Evolutionary conservation across 805 yeast genomes (phyloP).

Genomic region (Candida awuae): DNA sequence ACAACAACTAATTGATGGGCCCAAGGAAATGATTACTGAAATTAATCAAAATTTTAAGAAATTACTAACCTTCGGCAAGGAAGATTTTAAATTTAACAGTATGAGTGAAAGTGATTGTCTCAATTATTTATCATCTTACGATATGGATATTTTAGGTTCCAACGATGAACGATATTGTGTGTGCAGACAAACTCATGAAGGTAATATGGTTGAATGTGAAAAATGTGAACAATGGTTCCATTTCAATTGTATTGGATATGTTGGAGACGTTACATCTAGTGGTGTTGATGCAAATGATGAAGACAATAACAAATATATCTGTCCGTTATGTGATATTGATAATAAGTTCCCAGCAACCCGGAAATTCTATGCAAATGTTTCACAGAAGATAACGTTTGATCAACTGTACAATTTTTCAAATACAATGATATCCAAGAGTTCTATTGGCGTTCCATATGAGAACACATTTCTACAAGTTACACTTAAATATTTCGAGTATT

Average conservation of each 20-base stretch:
- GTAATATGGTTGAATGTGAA: conserved; percentile 66
- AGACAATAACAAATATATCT: conserved; percentile 35
- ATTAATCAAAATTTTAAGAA: conserved; percentile 6
- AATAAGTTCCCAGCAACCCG: conserved; percentile 16
- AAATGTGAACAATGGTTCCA: conserved; percentile 69
- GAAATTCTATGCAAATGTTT: conserved; percentile 8
- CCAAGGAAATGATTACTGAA: background rate
- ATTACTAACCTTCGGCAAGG: conserved; percentile 6
- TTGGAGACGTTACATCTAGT: no score
- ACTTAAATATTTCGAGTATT: background rate
- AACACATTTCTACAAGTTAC: conserved; percentile 2
- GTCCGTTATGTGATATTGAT: conserved; percentile 46
- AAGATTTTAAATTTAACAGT: conserved; percentile 8
- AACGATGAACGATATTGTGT: conserved; percentile 38
- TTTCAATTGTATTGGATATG: conserved; percentile 43
- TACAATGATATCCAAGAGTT: background rate
- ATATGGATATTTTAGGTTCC: conserved; percentile 16
- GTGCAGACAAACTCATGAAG: conserved; percentile 51
- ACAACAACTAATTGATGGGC: conserved; percentile 4
- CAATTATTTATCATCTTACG: conserved; percentile 5
- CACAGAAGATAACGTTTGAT: conserved; percentile 2
- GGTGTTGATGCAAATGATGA: conserved; percentile 23
- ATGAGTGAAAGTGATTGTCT: conserved; percentile 6
- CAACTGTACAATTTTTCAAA: background rate
- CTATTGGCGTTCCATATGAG: background rate